Evolutionary conservation across 805 yeast genomes (phyloP), one percentile per base, ranked within the genome.

Genomic region (Ogataea haglerorum): DNA sequence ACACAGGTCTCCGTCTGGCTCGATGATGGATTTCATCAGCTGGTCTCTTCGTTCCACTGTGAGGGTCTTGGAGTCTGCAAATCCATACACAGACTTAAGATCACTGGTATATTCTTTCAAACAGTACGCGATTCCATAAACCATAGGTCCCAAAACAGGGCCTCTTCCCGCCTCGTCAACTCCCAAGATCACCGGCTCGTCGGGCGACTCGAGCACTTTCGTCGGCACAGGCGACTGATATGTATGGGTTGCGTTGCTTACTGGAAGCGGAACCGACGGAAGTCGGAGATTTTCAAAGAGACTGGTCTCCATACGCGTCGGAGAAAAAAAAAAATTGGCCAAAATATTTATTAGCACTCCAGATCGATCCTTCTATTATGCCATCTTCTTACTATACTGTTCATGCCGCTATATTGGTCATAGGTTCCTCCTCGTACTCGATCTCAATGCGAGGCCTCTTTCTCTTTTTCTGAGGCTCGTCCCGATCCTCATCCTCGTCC

Each of bases 91-190:
- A 7, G 40, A 30, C 18, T 75, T 72, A 36, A 83, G 70, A 14
- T 71, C 57, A 1, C 63, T 56, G 22, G 69, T 73, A 42, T 76
- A 85, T 0, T 66, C 60, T 34, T 73, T 70, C 10, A 80, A 63
- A 47, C 95, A 82, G 57, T 88, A 93, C 3, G 93, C 80, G 6
- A 88, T 69, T 3, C 95, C 95, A 57, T 93, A 93, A 2, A 93
- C 99, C 99, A 93, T 93, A 0, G 98, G 95, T 0, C 99, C 99
- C 29, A 95, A 55, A 0, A 95, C 97, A 0, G 99, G 99, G 0
- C 99, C 99, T 50, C 99, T 73, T 1, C 99, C 99, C 0, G 99
- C 99, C 60, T 93, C 99, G 61, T 93, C 99, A 1, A 93, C 95
- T 1, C 99, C 99, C 9, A 93, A 63, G 7, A 81, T 71, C 2